Conservation (phyloP, 2,329 filamentous ascomycete genomes). For the Sporothrix dimorphospora region DNA sequence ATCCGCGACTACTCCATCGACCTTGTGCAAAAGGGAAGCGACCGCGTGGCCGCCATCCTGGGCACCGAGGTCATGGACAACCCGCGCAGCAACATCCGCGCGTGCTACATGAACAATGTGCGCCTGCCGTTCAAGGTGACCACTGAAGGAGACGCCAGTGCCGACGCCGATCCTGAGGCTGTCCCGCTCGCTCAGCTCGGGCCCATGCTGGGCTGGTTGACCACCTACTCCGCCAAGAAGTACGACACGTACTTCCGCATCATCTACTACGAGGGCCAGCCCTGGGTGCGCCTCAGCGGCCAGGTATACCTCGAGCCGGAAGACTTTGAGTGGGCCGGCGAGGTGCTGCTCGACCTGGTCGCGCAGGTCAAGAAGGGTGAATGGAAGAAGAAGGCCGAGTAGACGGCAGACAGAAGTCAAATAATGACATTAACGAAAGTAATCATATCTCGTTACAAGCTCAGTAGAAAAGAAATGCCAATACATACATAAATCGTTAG, state of each 20-base stretch:
- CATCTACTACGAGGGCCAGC: constrained; percentile 56
- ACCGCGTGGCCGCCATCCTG: constrained; percentile 58
- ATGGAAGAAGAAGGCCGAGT: constrained; percentile 27
- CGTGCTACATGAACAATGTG: constrained; percentile 67
- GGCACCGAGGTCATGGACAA: constrained; percentile 67
- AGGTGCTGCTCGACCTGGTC: constrained; percentile 47
- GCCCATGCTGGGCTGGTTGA: constrained; percentile 44
- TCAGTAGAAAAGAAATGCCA: not conserved
- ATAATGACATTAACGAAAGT: not conserved
- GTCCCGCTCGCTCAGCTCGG: constrained; percentile 33
- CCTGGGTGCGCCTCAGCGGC: constrained; percentile 66
- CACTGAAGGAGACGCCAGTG: constrained; percentile 20
- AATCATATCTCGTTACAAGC: not conserved
- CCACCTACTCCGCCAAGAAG: constrained; percentile 45
- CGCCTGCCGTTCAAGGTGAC: constrained; percentile 53
- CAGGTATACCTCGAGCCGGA: constrained; percentile 68
- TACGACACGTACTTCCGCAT: constrained; percentile 63
- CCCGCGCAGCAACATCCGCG: constrained; percentile 50
- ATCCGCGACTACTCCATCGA: constrained; percentile 61
- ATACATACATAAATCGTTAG: not conserved
- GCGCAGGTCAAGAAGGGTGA: constrained; percentile 31
- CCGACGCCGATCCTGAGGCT: constrained; percentile 21
- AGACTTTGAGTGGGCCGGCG: constrained; percentile 66
- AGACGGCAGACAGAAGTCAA: not conserved
- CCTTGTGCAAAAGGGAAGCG: constrained; percentile 59